Evolutionary conservation across 1,139 yeast genomes (phyloP).

Genomic region (Blastobotrys ciferrii): DNA sequence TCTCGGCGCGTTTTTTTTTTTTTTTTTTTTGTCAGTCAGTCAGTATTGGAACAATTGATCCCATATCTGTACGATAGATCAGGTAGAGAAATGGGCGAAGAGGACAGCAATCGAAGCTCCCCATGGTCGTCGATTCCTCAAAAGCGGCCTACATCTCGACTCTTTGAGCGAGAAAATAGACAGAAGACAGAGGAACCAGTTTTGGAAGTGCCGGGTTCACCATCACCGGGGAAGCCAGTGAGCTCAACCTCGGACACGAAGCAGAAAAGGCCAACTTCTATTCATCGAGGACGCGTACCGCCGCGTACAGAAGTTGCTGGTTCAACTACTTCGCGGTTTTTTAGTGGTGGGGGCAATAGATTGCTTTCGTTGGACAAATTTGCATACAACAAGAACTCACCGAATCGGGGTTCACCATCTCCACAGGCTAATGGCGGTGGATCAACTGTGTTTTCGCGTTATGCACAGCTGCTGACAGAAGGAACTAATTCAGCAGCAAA

Average conservation of each 20-base stretch:
- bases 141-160: constrained; percentile 9
- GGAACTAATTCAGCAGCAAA: constrained; percentile 9
- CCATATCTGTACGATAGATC: too few relatives aligned
- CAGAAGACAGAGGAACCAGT: constrained; percentile 5
- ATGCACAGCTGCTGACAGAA: constrained; percentile 19
- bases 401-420: not conserved
- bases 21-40: too few relatives aligned
- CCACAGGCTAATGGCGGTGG: constrained; percentile 3
- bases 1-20: constrained; percentile 7
- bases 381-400: constrained; percentile 9
- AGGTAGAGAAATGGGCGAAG: constrained; percentile 1
- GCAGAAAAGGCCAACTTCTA: constrained; percentile 10
- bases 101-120: not conserved
- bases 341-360: constrained; percentile 3
- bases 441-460: constrained; percentile 26
- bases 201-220: constrained; percentile 9
- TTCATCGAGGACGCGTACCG: constrained; percentile 9
- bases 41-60: too few relatives aligned
- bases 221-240: constrained; percentile 6
- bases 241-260: not conserved
- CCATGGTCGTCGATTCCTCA: constrained; percentile 5
- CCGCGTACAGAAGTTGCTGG: constrained; percentile 6
- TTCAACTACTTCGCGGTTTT: not conserved
- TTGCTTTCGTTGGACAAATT: constrained; percentile 7
- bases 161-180: constrained; percentile 8